These are phyloP conservation scores for Sugiyamaella grinbergsii DNA, from an alignment of 1,139 yeast species.

Conservation along the genomic window DNA sequence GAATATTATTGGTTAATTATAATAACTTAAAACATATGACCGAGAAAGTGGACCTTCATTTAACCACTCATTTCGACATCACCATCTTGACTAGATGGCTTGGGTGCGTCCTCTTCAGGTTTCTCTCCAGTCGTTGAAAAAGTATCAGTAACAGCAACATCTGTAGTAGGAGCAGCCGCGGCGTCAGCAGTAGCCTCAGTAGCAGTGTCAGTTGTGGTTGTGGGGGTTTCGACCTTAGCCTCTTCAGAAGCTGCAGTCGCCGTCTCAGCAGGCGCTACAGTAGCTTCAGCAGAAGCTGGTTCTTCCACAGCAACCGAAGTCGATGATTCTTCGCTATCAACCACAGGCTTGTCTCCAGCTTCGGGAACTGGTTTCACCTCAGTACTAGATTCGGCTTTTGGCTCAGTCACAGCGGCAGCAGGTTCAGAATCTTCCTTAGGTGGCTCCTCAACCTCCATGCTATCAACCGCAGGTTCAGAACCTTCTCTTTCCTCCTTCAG, in stretches of 20 bases:
- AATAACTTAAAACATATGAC: conserved; percentile 1
- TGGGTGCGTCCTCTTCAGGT: neutral
- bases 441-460: conserved; percentile 13
- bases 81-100: conserved; percentile 35
- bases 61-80: conserved; percentile 40
- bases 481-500: neutral
- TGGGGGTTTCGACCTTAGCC: neutral
- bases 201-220: neutral
- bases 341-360: neutral
- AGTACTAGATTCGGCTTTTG: neutral
- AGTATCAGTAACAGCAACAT: neutral
- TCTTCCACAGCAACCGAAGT: neutral
- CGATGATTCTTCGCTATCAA: neutral
- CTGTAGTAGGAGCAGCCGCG: neutral
- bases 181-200: neutral
- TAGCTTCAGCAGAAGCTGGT: neutral
- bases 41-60: too few relatives aligned
- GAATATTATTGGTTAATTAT: neutral
- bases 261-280: too few relatives aligned
- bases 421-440: conserved; percentile 11
- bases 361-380: neutral
- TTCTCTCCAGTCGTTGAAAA: neutral
- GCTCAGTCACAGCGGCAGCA: conserved; percentile 13
- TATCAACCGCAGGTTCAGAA: neutral
- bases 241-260: conserved; percentile 7